Evolutionary conservation across 768 basidiomycete species (phyloP), one percentile per base, ranked within the genome.

Genomic region (Clitopilus passeckerianus): DNA sequence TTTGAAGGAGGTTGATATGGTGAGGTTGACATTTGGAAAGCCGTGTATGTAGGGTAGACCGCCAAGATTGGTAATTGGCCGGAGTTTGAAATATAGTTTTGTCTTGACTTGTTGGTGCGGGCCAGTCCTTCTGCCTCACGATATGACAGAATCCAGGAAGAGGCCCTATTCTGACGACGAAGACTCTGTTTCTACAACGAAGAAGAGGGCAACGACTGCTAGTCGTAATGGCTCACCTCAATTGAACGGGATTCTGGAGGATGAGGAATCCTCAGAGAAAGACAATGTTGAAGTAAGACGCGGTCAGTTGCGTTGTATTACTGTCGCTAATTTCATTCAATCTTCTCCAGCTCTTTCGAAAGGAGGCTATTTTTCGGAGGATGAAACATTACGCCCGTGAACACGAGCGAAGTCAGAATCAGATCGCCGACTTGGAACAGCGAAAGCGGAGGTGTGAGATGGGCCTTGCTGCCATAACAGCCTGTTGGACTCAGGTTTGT

Each of bases 341-440:
- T 65, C 34, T 58, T 50, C 60, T 63, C 23, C 63, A 93, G 91
- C 76, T 82, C n/a, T 93, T 91, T 71, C 84, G 89, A 61, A 93
- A 94, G 71, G 90, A 91, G 65, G 92, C 92, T 44, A 86, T 94
- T 54, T 93, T 85, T 71, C 81, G 92, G 41, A 79, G 90, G 60
- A 93, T 94, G 91, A 86, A 79, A 66, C 84, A 92, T 66, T 93
- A 93, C 71, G 84, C 86, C 58, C 82, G 89, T 61, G 86, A 91
- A 75, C 77, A 86, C 71, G 84, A 87, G 62, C 82, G 89, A 46
- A 82, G 82, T 61, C 79, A 83, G 67, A 69, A 74, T 65, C 81
- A 82, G 58, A 83, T 91, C 56, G 78, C 79, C 50, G 82, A 87
- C 63, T 70, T 93, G 30, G 88, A 91, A 69, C 78, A 77, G 60